Conservation (phyloP, 129 eudicot species). For the Escallonia herrerae region DNA sequence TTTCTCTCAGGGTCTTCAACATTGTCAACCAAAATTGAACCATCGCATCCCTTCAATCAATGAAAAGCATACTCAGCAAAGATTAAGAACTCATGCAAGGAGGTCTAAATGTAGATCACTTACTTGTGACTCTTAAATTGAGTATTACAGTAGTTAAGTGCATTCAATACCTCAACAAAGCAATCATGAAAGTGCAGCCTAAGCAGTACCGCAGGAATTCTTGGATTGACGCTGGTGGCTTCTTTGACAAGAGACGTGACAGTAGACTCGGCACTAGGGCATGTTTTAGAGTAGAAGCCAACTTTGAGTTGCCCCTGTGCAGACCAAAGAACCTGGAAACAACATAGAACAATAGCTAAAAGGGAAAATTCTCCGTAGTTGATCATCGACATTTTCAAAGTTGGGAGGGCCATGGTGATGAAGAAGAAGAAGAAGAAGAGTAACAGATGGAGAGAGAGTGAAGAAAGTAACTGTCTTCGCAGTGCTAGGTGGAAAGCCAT, state of each 20-base stretch:
- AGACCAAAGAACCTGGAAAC: neutral
- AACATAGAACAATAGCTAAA: neutral
- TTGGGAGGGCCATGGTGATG: too few relatives aligned
- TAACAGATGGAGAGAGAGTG: too few relatives aligned
- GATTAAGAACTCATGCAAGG: neutral
- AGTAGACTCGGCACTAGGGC: constrained; percentile 5
- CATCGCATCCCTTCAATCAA: constrained; percentile 5
- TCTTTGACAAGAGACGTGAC: constrained; percentile 4
- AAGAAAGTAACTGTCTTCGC: too few relatives aligned
- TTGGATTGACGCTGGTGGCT: neutral
- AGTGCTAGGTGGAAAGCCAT: too few relatives aligned
- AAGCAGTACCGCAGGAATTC: constrained; percentile 7
- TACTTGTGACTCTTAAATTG: too few relatives aligned
- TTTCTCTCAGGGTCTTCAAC: neutral
- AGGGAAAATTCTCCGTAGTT: neutral
- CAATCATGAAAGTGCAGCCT: constrained; percentile 1
- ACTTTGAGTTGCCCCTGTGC: neutral
- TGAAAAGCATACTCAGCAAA: neutral
- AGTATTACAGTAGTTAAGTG: too few relatives aligned
- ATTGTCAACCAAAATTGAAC: constrained; percentile 7
- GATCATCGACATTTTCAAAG: neutral
- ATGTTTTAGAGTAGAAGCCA: constrained; percentile 10
- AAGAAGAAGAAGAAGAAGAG: too few relatives aligned
- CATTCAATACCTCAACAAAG: neutral
- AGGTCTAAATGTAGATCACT: neutral